Evolutionary conservation across 2,329 filamentous ascomycete species (phyloP).

Genomic region (Fusarium newnesense): DNA sequence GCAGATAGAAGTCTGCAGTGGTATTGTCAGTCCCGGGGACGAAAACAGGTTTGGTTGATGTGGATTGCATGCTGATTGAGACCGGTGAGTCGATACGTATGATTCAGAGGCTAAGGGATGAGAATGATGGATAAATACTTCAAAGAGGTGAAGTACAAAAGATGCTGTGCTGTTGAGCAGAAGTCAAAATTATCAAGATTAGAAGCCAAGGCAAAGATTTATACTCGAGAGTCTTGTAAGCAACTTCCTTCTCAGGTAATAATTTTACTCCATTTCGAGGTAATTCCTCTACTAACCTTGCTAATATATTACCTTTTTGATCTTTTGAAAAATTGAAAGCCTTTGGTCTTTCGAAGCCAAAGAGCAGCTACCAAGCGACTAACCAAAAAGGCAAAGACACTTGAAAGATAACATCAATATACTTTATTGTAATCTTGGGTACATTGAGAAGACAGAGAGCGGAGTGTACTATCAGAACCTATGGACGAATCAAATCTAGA

Average conservation of each 20-base stretch:
- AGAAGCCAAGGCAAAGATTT: background rate
- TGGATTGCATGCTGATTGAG: too few relatives aligned
- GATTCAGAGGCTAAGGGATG: background rate
- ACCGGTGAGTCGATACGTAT: too few relatives aligned
- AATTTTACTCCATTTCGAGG: background rate
- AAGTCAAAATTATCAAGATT: background rate
- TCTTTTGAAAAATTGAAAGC: background rate
- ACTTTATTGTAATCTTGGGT: background rate
- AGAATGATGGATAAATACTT: rapidly evolving
- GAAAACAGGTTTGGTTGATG: background rate
- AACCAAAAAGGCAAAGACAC: background rate
- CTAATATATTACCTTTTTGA: background rate
- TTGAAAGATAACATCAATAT: background rate
- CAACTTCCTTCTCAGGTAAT: rapidly evolving
- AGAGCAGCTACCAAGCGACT: background rate
- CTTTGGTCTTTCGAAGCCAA: background rate
- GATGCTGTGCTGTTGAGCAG: background rate
- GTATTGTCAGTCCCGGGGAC: background rate
- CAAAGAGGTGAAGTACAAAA: background rate
- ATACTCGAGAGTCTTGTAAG: background rate
- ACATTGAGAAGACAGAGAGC: background rate
- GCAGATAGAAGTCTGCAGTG: background rate
- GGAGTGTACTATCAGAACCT: background rate
- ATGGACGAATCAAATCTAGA: background rate
- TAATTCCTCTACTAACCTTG: rapidly evolving